phyloP scores from a whole-genome alignment of 169 alveolate species.

The Plasmodium fragile region DNA sequence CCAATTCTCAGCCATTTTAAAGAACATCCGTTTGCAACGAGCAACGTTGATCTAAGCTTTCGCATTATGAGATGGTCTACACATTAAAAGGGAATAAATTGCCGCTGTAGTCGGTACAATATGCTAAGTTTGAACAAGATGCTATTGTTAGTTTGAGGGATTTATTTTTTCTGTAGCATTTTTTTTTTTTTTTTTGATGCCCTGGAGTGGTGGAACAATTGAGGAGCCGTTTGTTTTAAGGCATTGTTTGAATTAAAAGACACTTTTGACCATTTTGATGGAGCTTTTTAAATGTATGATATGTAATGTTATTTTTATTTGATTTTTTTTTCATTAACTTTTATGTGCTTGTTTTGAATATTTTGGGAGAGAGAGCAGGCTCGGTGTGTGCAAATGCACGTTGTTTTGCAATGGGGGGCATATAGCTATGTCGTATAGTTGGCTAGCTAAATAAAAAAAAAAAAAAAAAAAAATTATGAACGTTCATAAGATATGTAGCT shows the following conservation, averaged over 20 bases:
- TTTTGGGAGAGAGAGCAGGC: background rate
- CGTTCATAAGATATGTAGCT: slow-evolving; percentile 8
- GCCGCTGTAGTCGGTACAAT: background rate
- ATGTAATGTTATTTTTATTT: background rate
- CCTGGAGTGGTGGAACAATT: background rate
- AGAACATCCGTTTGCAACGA: background rate
- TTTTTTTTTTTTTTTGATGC: background rate
- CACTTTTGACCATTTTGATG: background rate
- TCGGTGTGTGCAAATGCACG: background rate
- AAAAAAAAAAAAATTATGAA: slow-evolving; percentile 29
- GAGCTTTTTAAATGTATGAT: background rate
- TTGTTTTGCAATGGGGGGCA: background rate
- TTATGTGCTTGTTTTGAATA: background rate
- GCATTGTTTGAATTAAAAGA: background rate
- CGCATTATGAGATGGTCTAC: background rate
- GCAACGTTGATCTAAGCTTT: background rate
- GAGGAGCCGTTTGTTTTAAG: background rate
- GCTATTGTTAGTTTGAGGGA: background rate
- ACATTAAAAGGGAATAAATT: background rate
- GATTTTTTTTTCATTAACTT: background rate
- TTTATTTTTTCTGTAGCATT: background rate
- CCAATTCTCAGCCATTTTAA: background rate
- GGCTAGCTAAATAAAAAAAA: slow-evolving; percentile 42
- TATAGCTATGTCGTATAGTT: background rate
- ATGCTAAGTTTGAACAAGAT: background rate